These are phyloP conservation scores for Populus deltoides DNA, from an alignment of 345 rosid species.

Conservation along the genomic window DNA sequence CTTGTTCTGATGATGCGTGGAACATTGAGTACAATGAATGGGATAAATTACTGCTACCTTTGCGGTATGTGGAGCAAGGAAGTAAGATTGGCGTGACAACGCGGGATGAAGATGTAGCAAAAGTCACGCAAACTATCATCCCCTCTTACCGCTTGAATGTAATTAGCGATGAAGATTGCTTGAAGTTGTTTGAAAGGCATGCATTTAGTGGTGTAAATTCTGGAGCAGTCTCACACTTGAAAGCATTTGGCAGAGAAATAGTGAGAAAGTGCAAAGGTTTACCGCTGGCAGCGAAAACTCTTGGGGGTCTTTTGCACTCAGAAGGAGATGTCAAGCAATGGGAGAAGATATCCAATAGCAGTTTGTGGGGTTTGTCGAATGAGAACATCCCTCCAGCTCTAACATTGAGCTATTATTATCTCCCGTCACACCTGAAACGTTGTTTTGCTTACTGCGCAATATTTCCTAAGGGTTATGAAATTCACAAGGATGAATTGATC, in stretches of 20 bases:
- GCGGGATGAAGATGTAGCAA: not conserved
- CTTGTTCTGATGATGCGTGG: slow-evolving; percentile 22
- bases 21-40: not conserved
- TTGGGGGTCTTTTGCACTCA: slow-evolving; percentile 8
- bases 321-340: not conserved
- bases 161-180: slow-evolving; percentile 5
- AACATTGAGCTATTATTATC: slow-evolving; percentile 17
- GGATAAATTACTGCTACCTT: not conserved
- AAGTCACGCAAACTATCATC: not conserved
- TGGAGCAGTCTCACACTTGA: not conserved
- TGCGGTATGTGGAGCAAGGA: not conserved
- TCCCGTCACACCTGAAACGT: slow-evolving; percentile 15
- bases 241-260: slow-evolving; percentile 15
- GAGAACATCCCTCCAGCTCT: slow-evolving; percentile 8
- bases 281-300: slow-evolving; percentile 12
- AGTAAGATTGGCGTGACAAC: slow-evolving; percentile 7
- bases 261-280: slow-evolving; percentile 3
- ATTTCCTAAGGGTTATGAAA: slow-evolving; percentile 3
- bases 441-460: slow-evolving; percentile 22
- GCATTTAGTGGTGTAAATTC: not conserved
- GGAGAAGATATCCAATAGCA: slow-evolving; percentile 12
- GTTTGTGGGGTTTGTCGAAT: not conserved
- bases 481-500: slow-evolving; percentile 9
- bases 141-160: not conserved
- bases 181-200: slow-evolving; percentile 9